These are phyloP conservation scores for Sparassis latifolia DNA, from an alignment of 1,284 basidiomycete species.

Conservation along the genomic window DNA sequence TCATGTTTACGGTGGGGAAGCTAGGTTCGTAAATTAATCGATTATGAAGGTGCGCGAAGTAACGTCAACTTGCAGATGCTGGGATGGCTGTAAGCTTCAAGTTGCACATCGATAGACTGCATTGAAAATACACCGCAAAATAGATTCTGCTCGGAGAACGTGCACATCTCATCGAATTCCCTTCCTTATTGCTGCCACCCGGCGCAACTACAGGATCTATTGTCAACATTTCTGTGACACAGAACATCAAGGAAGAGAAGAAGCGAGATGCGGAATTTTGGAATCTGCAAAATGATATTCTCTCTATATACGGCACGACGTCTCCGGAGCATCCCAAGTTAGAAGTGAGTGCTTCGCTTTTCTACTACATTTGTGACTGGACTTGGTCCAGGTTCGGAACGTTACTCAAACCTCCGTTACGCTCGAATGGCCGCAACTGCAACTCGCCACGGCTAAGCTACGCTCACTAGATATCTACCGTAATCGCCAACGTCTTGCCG, in stretches of 20 bases:
- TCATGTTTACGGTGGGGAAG: constrained; percentile 70
- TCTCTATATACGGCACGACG: constrained; percentile 64
- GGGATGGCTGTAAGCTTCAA: constrained; percentile 67
- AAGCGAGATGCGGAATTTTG: constrained; percentile 77
- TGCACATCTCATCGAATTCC: constrained; percentile 93
- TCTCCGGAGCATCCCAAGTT: constrained; percentile 72
- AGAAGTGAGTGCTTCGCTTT: constrained; percentile 38
- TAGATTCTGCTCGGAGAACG: constrained; percentile 88
- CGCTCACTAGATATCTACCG: constrained; percentile 87
- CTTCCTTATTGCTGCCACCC: constrained; percentile 85
- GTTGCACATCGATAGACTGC: constrained; percentile 3
- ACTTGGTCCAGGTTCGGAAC: constrained; percentile 63
- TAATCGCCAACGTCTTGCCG: constrained; percentile 81
- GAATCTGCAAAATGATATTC: constrained; percentile 74
- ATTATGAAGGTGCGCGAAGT: neutral
- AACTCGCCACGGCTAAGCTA: constrained; percentile 80
- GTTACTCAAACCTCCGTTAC: constrained; percentile 93
- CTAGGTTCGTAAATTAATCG: constrained; percentile 40
- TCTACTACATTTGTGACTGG: neutral
- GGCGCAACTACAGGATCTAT: constrained; percentile 92
- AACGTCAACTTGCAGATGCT: constrained; percentile 44
- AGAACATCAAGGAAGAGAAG: constrained; percentile 79
- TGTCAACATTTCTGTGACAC: constrained; percentile 88
- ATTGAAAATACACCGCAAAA: neutral
- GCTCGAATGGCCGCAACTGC: constrained; percentile 84